Conservation (phyloP, 108 stramenopile genomes). For the Conticribra guillardii region DNA sequence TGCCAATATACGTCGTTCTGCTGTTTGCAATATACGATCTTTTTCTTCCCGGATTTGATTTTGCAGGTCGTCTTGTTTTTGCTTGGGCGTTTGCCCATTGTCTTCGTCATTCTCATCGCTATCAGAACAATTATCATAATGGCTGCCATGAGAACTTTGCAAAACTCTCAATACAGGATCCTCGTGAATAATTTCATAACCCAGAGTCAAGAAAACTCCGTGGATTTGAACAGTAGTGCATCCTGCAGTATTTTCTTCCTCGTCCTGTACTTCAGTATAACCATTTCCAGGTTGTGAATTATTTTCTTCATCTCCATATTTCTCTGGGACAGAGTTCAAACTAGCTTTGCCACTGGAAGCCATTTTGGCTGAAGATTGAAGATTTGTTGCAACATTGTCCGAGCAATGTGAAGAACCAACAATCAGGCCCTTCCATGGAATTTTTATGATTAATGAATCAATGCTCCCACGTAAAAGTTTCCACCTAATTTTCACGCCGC, state of each 20-base stretch:
- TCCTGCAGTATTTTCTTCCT: slow-evolving; percentile 9
- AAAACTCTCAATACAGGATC: slow-evolving; percentile 18
- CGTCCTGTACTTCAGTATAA: slow-evolving; percentile 4
- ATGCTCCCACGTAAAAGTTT: slow-evolving; percentile 41
- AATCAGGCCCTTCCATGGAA: slow-evolving; percentile 45
- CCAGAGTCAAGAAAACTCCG: slow-evolving; percentile 27
- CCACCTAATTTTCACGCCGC: slow-evolving; percentile 31
- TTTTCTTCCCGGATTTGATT: slow-evolving; percentile 31
- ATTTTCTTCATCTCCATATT: background rate
- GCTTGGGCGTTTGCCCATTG: slow-evolving; percentile 1
- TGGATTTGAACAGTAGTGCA: slow-evolving; percentile 34
- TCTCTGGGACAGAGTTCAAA: background rate
- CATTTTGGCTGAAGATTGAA: background rate
- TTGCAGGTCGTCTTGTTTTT: slow-evolving; percentile 4
- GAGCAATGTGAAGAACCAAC: slow-evolving; percentile 36
- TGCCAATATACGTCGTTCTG: slow-evolving; percentile 38
- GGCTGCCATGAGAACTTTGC: slow-evolving; percentile 6
- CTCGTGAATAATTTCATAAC: slow-evolving; percentile 38
- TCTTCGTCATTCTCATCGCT: background rate
- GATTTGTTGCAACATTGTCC: background rate
- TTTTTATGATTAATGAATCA: slow-evolving; percentile 31
- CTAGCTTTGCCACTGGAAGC: background rate
- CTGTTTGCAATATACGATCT: slow-evolving; percentile 42
- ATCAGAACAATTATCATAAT: background rate
- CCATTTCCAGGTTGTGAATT: background rate